Conservation (phyloP, 1,284 basidiomycete species). For the Phylloboletellus chloephorus region DNA sequence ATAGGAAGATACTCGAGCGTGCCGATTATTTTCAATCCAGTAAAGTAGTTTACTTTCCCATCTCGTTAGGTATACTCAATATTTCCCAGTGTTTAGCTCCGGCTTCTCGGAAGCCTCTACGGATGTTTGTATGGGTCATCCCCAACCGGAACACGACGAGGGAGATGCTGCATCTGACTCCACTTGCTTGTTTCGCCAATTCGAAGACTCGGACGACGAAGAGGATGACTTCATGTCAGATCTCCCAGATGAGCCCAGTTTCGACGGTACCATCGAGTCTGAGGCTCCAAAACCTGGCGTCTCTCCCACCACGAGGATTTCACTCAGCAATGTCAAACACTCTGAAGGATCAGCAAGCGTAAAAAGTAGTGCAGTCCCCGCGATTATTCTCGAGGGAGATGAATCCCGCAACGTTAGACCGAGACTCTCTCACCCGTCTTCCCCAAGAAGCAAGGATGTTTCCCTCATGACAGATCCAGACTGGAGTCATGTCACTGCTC, state of each 20-base stretch:
- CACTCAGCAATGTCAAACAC: slow-evolving; percentile 1
- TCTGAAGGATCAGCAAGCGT: slow-evolving; percentile 6
- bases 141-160: slow-evolving; percentile 23
- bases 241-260: slow-evolving; percentile 28
- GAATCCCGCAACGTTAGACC: slow-evolving; percentile 29
- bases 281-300: slow-evolving; percentile 15
- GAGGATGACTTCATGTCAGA: slow-evolving; percentile 35
- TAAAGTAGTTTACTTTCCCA: slow-evolving; percentile 25
- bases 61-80: slow-evolving; percentile 2
- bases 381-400: slow-evolving; percentile 7
- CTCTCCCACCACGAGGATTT: slow-evolving; percentile 5
- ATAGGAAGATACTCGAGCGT: slow-evolving; percentile 60
- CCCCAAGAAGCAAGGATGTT: slow-evolving; percentile 25
- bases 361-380: neutral
- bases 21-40: slow-evolving; percentile 74
- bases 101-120: slow-evolving; percentile 55
- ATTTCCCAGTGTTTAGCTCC: slow-evolving; percentile 57
- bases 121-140: slow-evolving; percentile 15
- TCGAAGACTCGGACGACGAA: slow-evolving; percentile 63
- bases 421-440: slow-evolving; percentile 34
- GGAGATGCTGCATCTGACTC: slow-evolving; percentile 24
- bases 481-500: neutral
- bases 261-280: slow-evolving; percentile 25
- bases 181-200: slow-evolving; percentile 33
- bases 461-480: slow-evolving; percentile 17